phyloP scores from a whole-genome alignment of 805 yeast species.

The Kuraishia piskuri region DNA sequence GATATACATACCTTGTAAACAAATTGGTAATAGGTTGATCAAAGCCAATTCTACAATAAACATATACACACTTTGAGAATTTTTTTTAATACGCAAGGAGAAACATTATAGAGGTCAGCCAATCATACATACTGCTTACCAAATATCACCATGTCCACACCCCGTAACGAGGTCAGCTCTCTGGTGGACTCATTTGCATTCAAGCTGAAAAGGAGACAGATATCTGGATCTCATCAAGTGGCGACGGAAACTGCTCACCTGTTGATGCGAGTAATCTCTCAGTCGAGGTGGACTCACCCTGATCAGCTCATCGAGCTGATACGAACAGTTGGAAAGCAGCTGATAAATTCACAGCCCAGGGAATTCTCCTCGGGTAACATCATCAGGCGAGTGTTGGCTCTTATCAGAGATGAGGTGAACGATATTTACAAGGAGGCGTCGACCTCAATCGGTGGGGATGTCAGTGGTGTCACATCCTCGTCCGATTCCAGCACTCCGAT shows the following conservation, averaged over 20 bases:
- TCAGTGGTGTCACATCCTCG: constrained; percentile 16
- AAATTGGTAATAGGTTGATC: too few relatives aligned
- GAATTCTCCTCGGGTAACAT: constrained; percentile 88
- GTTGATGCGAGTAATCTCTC: constrained; percentile 79
- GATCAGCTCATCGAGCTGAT: constrained; percentile 65
- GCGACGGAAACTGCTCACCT: constrained; percentile 86
- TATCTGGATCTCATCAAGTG: constrained; percentile 69
- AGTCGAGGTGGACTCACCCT: constrained; percentile 78
- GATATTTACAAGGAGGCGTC: constrained; percentile 23
- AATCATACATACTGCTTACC: too few relatives aligned
- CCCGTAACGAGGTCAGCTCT: constrained; percentile 8
- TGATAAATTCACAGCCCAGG: constrained; percentile 79
- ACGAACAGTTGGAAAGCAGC: constrained; percentile 60
- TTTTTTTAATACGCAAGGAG: too few relatives aligned
- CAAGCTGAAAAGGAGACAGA: constrained; percentile 75
- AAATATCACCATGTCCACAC: background rate
- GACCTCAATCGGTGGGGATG: constrained; percentile 17
- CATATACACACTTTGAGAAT: too few relatives aligned
- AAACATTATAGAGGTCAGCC: too few relatives aligned
- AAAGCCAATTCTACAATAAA: too few relatives aligned
- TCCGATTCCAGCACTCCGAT: constrained; percentile 35
- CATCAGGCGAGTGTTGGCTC: constrained; percentile 78
- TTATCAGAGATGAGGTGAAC: constrained; percentile 79
- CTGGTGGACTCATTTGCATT: constrained; percentile 23
- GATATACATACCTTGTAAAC: too few relatives aligned